These are phyloP conservation scores for Geotrichum macrosporum DNA, from an alignment of 1,139 yeast genomes.

Conservation along the genomic window DNA sequence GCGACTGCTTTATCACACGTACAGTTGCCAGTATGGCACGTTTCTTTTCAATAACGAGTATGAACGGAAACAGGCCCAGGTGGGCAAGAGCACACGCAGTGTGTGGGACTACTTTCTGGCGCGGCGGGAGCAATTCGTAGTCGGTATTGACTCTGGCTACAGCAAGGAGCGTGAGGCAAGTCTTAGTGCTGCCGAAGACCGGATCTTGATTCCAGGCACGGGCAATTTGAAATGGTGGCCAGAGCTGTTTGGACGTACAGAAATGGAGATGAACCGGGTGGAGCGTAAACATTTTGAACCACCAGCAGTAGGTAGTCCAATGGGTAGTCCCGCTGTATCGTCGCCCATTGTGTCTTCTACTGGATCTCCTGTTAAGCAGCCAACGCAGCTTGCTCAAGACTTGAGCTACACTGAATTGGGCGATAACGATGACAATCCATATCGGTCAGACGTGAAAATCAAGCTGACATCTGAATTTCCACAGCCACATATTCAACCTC, in stretches of 20 bases:
- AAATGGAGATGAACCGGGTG: constrained; percentile 66
- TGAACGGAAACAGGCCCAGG: constrained; percentile 48
- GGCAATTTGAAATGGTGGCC: constrained; percentile 81
- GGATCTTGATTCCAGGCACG: constrained; percentile 61
- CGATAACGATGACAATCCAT: constrained; percentile 6
- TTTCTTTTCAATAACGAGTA: constrained; percentile 72
- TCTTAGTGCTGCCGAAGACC: constrained; percentile 36
- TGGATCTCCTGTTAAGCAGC: background rate
- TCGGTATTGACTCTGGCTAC: constrained; percentile 37
- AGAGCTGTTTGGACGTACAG: constrained; percentile 71
- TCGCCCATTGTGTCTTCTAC: background rate
- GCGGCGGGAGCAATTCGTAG: constrained; percentile 61
- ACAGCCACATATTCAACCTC: constrained; percentile 10
- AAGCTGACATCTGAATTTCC: constrained; percentile 3
- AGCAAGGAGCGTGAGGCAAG: constrained; percentile 19
- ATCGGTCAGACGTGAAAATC: background rate
- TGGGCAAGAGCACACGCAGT: constrained; percentile 55
- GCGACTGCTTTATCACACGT: constrained; percentile 76
- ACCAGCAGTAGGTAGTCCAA: background rate
- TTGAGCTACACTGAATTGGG: background rate
- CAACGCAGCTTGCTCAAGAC: background rate
- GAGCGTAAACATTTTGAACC: constrained; percentile 11
- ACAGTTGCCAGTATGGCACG: constrained; percentile 93
- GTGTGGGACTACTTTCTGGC: constrained; percentile 94
- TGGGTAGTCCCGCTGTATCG: background rate